These are phyloP conservation scores for Carex pumila DNA, from an alignment of 176 grass and related monocot species.

Conservation along the genomic window DNA sequence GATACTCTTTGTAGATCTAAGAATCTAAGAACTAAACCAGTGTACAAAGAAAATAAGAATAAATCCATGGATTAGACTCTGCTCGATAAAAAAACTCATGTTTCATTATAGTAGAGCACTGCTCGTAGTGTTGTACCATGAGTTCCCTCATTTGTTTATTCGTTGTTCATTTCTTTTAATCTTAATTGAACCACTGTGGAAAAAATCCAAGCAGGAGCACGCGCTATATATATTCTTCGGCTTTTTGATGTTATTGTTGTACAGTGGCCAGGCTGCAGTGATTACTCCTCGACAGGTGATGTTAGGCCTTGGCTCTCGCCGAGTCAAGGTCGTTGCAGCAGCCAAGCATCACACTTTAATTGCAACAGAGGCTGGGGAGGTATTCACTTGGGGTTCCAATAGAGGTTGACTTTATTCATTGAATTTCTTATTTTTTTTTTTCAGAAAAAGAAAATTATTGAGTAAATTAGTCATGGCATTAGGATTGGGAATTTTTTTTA, in stretches of 20 bases:
- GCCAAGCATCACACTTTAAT: constrained; percentile 99
- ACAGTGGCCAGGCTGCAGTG: constrained; percentile 93
- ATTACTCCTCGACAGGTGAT: constrained; percentile 91
- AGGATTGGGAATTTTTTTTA: neutral
- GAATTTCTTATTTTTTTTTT: constrained; percentile 13
- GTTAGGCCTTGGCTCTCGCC: constrained; percentile 56
- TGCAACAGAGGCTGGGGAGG: constrained; percentile 74
- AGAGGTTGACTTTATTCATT: constrained; percentile 60
- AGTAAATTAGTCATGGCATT: neutral
- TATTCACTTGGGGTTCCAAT: constrained; percentile 99
- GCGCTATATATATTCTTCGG: neutral
- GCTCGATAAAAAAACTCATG: neutral
- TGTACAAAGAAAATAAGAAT: neutral
- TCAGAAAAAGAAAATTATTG: neutral
- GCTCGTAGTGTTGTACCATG: neutral
- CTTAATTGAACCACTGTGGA: neutral
- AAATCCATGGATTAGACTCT: neutral
- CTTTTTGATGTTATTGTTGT: constrained; percentile 22
- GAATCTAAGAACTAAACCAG: neutral
- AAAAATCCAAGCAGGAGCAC: neutral
- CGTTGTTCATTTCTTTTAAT: neutral
- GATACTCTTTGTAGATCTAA: neutral
- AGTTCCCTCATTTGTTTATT: neutral
- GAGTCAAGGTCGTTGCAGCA: constrained; percentile 69
- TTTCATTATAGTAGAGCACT: neutral